Base-by-base conservation (phyloP, 768 basidiomycete species). In the Sistotremastrum niveocremeum region DNA sequence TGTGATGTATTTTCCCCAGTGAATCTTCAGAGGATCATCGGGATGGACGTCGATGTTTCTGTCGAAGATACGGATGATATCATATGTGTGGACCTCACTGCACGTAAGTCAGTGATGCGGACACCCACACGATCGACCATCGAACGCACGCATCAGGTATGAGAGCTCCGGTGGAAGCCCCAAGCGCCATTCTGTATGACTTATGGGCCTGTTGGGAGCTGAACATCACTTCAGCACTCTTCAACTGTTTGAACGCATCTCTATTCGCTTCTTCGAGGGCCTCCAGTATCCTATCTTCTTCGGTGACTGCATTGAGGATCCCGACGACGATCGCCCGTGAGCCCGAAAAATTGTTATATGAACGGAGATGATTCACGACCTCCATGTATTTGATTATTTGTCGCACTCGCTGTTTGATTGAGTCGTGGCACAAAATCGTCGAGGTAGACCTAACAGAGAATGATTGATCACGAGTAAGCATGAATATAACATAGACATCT, bases 1-100 rank as follows among this genome's bases (percentile, higher is more conserved):
- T 75, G 89, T 82, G 52, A 82, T 84, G 63, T 85, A 95, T 63
- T 98, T 98, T 30, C 82, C 86, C 94, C 94, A 98, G 56, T 97
- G 90, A 45, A 97, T 84, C 57, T 79, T 78, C 37, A 60, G 66
- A 3, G 77, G 68, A 54, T 86, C 81, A 20, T 72, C 65, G 5
- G 77, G 65, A 51, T 76, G 74, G 51, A 76, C 71, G 54, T 93
- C 86, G 2, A 70, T 68, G 50, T 94, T 91, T 47, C 79, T 84
- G 63, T 88, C 86, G 52, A 95, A 81, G 6, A 89, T 76, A 50
- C 79, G 80, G 40, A 91, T 82, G 41, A 97, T 70, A 58, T 94
- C 91, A 37, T 87, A 84, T 55, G 91, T 77, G 49, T 91, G 88
- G 7, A 93, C 84, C 60, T 95, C 91, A 61, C 87, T 90, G 58